Conservation (phyloP, 1,284 basidiomycete genomes). For the Malassezia sympodialis region DNA sequence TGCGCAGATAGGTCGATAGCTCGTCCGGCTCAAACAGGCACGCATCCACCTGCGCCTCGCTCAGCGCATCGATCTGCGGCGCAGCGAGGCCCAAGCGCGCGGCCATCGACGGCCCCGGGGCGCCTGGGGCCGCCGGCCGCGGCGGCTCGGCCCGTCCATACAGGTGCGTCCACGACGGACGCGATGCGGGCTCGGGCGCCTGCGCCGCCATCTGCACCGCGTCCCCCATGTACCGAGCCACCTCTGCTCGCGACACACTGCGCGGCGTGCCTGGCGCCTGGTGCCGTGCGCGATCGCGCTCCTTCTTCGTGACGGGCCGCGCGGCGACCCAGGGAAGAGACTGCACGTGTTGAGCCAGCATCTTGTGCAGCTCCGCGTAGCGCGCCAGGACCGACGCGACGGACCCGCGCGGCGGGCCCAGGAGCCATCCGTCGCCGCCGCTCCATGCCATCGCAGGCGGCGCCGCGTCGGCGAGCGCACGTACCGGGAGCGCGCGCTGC, state of each 20-base stretch:
- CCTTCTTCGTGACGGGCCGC: neutral
- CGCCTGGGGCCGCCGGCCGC: neutral
- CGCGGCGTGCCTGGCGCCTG: neutral
- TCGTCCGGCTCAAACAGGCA: constrained; percentile 9
- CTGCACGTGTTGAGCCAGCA: constrained; percentile 4
- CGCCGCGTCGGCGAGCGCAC: neutral
- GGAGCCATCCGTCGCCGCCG: neutral
- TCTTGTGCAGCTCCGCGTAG: constrained; percentile 13
- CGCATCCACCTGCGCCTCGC: constrained; percentile 10
- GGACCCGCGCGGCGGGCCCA: neutral
- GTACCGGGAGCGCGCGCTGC: neutral
- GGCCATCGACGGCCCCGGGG: neutral
- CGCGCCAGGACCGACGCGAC: constrained; percentile 11
- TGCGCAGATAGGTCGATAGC: constrained; percentile 7
- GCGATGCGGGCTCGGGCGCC: no score
- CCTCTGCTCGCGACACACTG: neutral
- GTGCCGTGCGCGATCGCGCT: constrained; percentile 9
- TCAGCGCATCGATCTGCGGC: constrained; percentile 6
- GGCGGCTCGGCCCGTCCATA: neutral
- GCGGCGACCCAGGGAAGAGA: constrained; percentile 10
- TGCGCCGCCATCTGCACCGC: constrained; percentile 1
- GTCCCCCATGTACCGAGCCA: constrained; percentile 5
- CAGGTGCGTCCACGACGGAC: neutral
- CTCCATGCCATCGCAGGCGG: neutral
- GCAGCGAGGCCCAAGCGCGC: constrained; percentile 6